phyloP scores from a whole-genome alignment of 148 eudicot genomes.

The Vaccinium darrowii region DNA sequence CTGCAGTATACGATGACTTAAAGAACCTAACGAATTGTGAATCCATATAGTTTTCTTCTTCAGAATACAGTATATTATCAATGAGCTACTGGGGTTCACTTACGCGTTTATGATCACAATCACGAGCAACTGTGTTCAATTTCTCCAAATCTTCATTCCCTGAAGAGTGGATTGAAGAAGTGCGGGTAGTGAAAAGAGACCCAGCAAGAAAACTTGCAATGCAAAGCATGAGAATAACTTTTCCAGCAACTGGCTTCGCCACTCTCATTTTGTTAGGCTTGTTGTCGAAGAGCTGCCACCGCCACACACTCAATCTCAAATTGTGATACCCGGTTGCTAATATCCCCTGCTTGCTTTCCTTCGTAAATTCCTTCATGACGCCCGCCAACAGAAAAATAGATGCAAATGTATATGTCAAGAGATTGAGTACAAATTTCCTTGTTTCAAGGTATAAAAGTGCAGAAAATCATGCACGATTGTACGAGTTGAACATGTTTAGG shows the following conservation, averaged over 20 bases:
- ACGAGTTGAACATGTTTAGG: background rate
- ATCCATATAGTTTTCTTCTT: background rate
- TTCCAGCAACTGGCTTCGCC: slow-evolving; percentile 52
- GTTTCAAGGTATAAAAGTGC: background rate
- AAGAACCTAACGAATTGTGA: background rate
- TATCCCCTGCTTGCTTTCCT: slow-evolving; percentile 2
- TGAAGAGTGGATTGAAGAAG: slow-evolving; percentile 36
- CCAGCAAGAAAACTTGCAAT: slow-evolving; percentile 75
- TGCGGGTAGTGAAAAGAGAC: slow-evolving; percentile 54
- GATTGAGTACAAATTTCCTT: background rate
- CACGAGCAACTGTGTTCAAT: slow-evolving; percentile 21
- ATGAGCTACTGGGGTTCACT: slow-evolving; percentile 7
- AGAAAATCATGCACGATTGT: background rate
- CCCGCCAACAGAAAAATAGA: background rate
- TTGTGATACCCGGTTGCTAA: background rate
- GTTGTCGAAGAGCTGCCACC: slow-evolving; percentile 27
- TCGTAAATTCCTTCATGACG: slow-evolving; percentile 19
- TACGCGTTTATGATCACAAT: slow-evolving; percentile 63
- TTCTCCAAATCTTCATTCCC: slow-evolving; percentile 25
- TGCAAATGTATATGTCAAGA: background rate
- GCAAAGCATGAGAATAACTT: slow-evolving; percentile 56
- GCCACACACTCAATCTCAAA: slow-evolving; percentile 16
- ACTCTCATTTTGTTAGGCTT: slow-evolving; percentile 60
- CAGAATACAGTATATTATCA: background rate
- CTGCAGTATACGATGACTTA: background rate